A percentile compares a stretch with the other conserved stretches of the same genome.
Evolutionary conservation across 2,329 filamentous ascomycete genomes (phyloP).

Genomic region (Aspergillus alliaceus): DNA sequence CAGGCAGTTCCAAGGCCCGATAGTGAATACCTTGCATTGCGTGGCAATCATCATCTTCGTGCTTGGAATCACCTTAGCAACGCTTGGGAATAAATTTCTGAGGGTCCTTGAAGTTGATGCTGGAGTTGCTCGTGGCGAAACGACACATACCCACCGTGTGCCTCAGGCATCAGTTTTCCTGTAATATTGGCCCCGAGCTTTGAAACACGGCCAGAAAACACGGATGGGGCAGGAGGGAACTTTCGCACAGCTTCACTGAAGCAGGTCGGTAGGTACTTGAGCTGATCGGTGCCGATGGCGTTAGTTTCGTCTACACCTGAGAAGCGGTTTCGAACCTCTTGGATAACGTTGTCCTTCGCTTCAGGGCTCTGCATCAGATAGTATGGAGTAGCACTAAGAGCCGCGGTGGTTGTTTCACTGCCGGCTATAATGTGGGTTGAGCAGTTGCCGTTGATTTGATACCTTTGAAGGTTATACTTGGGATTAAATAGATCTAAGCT

Average conservation of each 20-base stretch:
- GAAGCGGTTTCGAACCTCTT: background rate
- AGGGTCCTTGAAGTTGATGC: background rate
- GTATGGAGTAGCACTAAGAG: background rate
- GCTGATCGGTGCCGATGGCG: background rate
- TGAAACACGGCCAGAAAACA: conserved; percentile 19
- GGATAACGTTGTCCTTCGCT: background rate
- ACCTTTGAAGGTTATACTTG: background rate
- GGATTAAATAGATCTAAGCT: conserved; percentile 4
- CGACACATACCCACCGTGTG: background rate
- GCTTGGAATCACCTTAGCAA: background rate
- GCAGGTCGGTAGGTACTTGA: conserved; percentile 21
- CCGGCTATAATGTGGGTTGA: background rate
- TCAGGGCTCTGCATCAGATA: background rate
- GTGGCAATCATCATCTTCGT: background rate
- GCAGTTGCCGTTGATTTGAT: background rate
- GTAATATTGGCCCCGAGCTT: conserved; percentile 10
- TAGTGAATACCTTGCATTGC: background rate
- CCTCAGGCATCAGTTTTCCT: background rate
- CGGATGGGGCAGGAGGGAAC: conserved; percentile 21
- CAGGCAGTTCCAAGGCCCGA: background rate
- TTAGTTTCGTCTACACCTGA: background rate
- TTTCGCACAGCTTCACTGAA: conserved; percentile 22
- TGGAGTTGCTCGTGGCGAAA: background rate
- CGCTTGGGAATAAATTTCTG: background rate
- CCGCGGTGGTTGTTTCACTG: background rate